Conservation (phyloP, 805 yeast species). For the Candida awuae region DNA sequence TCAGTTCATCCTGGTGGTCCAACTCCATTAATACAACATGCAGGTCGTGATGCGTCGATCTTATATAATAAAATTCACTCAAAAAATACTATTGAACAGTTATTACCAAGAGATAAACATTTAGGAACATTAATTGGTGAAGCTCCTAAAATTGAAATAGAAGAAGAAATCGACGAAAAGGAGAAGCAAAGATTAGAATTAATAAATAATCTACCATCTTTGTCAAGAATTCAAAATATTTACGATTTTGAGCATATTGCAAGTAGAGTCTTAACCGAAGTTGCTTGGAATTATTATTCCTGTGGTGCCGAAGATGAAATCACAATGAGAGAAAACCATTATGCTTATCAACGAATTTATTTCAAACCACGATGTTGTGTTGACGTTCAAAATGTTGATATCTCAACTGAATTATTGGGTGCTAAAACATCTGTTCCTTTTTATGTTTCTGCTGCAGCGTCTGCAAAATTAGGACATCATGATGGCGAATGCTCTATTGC, state of each 20-base stretch:
- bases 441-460: constrained; percentile 83
- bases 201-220: constrained; percentile 48
- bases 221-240: constrained; percentile 61
- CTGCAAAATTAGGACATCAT: constrained; percentile 79
- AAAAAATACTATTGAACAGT: constrained; percentile 20
- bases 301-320: constrained; percentile 87
- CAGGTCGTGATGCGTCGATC: constrained; percentile 52
- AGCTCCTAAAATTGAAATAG: constrained; percentile 20
- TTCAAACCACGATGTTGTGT: constrained; percentile 77
- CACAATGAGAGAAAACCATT: constrained; percentile 46
- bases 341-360: constrained; percentile 76
- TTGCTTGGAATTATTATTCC: constrained; percentile 85
- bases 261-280: constrained; percentile 56
- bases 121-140: too few species aligned
- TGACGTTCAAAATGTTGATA: constrained; percentile 62
- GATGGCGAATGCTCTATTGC: constrained; percentile 82
- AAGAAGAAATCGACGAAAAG: constrained; percentile 22
- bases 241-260: constrained; percentile 87
- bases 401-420: neutral
- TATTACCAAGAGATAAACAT: too few species aligned
- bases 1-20: constrained; percentile 91
- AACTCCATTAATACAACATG: constrained; percentile 64
- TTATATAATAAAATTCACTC: constrained; percentile 25
- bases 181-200: constrained; percentile 35
- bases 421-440: constrained; percentile 75